Evolutionary conservation across 371 early-diverging fungal genomes (phyloP), one percentile per base, ranked within the genome.

Genomic region (Basidiobolus meristosporus): DNA sequence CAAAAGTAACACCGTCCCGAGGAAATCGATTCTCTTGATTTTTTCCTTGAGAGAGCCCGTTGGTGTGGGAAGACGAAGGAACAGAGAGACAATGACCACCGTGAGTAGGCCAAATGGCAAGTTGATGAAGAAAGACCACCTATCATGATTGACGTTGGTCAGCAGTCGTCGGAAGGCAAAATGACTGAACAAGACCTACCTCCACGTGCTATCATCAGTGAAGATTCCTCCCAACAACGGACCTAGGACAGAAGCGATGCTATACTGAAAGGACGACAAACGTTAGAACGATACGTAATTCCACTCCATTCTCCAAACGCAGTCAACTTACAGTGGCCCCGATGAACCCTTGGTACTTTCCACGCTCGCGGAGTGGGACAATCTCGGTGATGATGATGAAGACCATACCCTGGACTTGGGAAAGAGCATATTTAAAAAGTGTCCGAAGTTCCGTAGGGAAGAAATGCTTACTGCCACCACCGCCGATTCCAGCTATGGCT

Each of bases 401-500:
- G n/a, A n/a, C n/a, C n/a, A n/a, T n/a, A n/a, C n/a, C n/a, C n/a
- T n/a, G n/a, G n/a, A n/a, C n/a, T n/a, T n/a, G n/a, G n/a, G n/a
- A n/a, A n/a, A n/a, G n/a, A n/a, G n/a, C n/a, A n/a, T n/a, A n/a
- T n/a, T n/a, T n/a, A n/a, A n/a, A n/a, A n/a, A n/a, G n/a, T n/a
- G n/a, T n/a, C n/a, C n/a, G n/a, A n/a, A n/a, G n/a, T n/a, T n/a
- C n/a, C n/a, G n/a, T n/a, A n/a, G n/a, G n/a, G 79, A 44, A 0
- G 64, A 51, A 34, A n/a, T n/a, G n/a, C 31, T 73, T 46, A 17
- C 85, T 51, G 1, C 87, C 84, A 17, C 75, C 76, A 19, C 84
- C 88, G 30, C 93, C 90, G 22, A 79, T 46, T 16, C 85, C 85
- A 7, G 82, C 71, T 22, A 82, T 47, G 2, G 73, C 80, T 34